Conservation (phyloP, 768 basidiomycete species). For the Lanmaoa pseudosensibilis region DNA sequence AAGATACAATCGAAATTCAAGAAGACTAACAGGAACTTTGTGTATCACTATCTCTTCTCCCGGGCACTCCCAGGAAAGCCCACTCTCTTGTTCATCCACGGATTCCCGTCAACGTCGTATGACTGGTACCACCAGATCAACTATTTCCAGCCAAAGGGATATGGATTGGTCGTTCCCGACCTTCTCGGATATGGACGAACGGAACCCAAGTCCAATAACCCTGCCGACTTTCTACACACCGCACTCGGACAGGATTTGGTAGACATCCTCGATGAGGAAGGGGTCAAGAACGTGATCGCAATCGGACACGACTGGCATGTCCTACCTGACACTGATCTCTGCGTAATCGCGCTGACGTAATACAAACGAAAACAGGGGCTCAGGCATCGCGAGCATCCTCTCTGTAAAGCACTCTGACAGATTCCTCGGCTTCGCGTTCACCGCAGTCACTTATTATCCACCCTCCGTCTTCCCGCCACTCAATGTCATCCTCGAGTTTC, state of each 20-base stretch:
- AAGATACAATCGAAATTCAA: constrained; percentile 33
- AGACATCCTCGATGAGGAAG: constrained; percentile 41
- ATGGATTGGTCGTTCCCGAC: constrained; percentile 47
- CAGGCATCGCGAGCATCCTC: constrained; percentile 34
- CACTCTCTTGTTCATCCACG: constrained; percentile 46
- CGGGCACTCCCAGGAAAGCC: constrained; percentile 28
- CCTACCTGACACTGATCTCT: not conserved
- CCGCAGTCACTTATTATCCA: constrained; percentile 35
- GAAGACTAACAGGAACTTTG: constrained; percentile 34
- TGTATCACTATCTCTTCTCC: constrained; percentile 38
- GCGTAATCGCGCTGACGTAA: constrained; percentile 1
- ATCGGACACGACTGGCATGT: constrained; percentile 44
- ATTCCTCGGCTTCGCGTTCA: constrained; percentile 42
- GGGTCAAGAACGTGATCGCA: constrained; percentile 31
- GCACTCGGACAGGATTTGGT: constrained; percentile 35
- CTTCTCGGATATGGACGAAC: constrained; percentile 49
- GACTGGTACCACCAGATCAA: constrained; percentile 45
- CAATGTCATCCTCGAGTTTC: constrained; percentile 25
- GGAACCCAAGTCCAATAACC: constrained; percentile 38
- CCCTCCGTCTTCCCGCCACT: constrained; percentile 30
- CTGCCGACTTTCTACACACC: constrained; percentile 27
- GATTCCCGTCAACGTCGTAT: constrained; percentile 43
- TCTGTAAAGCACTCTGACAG: constrained; percentile 40
- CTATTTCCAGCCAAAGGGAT: constrained; percentile 41
- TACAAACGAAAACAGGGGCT: constrained; percentile 34